These are phyloP conservation scores for Fusarium mangiferae DNA, from an alignment of 2,329 filamentous ascomycete genomes.

Conservation along the genomic window DNA sequence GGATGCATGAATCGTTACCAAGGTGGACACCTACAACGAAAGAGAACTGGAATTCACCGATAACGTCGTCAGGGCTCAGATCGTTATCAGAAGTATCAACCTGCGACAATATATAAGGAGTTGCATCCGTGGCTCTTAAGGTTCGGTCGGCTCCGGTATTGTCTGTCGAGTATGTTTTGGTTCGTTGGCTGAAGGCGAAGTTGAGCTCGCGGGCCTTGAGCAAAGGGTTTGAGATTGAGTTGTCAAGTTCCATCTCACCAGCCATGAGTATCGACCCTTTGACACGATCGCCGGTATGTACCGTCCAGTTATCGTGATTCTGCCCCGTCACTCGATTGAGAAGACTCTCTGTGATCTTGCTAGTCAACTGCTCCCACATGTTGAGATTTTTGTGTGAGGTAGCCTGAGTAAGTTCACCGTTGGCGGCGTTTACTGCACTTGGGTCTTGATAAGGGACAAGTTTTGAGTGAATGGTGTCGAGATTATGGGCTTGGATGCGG, in stretches of 20 bases:
- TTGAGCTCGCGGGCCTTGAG: constrained; percentile 54
- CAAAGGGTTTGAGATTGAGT: constrained; percentile 48
- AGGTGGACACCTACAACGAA: constrained; percentile 68
- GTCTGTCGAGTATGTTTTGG: constrained; percentile 55
- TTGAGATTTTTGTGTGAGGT: constrained; percentile 42
- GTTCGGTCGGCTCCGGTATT: constrained; percentile 53
- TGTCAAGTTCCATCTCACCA: constrained; percentile 53
- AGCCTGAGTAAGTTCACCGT: constrained; percentile 30
- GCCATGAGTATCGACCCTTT: constrained; percentile 54
- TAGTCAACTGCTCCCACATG: constrained; percentile 65
- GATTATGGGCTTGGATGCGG: constrained; percentile 55
- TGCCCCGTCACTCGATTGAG: constrained; percentile 60
- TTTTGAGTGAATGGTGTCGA: constrained; percentile 52
- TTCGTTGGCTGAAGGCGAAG: constrained; percentile 59
- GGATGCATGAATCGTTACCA: constrained; percentile 67
- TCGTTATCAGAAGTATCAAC: constrained; percentile 47
- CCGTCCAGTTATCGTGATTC: constrained; percentile 57
- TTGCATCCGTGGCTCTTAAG: constrained; percentile 60
- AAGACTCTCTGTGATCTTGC: constrained; percentile 56
- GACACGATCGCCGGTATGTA: constrained; percentile 65
- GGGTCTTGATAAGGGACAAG: constrained; percentile 59
- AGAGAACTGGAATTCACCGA: constrained; percentile 70
- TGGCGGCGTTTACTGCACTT: constrained; percentile 35
- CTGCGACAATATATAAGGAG: constrained; percentile 55
- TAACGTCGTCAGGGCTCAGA: constrained; percentile 55